These are phyloP conservation scores for Cyclostephanos invisitatus DNA, from an alignment of 108 stramenopile genomes.

Conservation along the genomic window DNA sequence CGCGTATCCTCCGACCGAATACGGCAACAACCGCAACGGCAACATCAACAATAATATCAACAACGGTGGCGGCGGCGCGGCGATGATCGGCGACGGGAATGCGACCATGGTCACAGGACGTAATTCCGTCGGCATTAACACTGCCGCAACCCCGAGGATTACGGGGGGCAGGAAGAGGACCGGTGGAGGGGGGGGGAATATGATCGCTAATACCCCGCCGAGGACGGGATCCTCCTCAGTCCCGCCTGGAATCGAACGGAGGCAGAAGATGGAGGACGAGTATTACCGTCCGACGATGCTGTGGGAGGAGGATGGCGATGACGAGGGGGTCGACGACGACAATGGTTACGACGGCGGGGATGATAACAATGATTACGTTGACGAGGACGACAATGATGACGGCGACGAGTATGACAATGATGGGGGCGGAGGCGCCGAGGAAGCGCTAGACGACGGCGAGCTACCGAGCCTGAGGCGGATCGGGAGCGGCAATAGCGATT, in stretches of 20 bases:
- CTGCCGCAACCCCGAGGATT: slow-evolving; percentile 17
- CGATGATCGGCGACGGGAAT: not conserved
- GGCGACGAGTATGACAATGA: not conserved
- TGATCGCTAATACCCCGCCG: too few species aligned
- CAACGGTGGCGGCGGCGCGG: too few species aligned
- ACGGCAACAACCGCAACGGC: too few species aligned
- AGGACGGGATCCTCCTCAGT: not conserved
- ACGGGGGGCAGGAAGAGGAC: not conserved
- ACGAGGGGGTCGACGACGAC: not conserved
- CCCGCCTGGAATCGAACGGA: slow-evolving; percentile 7
- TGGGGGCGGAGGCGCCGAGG: slow-evolving; percentile 23
- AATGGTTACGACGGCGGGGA: not conserved
- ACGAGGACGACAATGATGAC: not conserved
- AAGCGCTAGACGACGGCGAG: slow-evolving; percentile 45
- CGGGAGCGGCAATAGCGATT: not conserved
- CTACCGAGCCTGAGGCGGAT: slow-evolving; percentile 33
- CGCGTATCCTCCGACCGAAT: not conserved
- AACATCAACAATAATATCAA: too few species aligned
- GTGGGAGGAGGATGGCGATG: slow-evolving; percentile 8
- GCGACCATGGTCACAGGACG: not conserved
- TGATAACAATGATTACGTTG: not conserved
- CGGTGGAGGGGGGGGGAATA: not conserved
- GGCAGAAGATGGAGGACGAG: slow-evolving; percentile 35
- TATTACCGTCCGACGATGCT: slow-evolving; percentile 14
- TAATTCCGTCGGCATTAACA: not conserved